Evolutionary conservation across 176 grass and related monocot species (phyloP), one percentile per base, ranked within the genome.

Genomic region (Luzula sylvatica): DNA sequence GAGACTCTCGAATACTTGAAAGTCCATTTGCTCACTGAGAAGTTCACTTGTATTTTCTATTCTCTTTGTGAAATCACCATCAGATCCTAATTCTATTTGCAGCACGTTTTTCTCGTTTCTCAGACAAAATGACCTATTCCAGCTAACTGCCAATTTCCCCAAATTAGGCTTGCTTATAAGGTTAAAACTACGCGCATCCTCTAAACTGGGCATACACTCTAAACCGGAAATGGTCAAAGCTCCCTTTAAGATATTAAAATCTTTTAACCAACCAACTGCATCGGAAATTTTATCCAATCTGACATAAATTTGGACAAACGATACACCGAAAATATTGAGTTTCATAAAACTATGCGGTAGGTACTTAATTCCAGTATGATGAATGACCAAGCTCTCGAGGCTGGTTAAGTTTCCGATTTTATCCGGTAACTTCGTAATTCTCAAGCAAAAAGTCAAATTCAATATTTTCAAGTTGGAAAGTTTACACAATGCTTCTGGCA

Each of bases 161-260:
- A 72, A 52, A n/a, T 53, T 19, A 22, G 11, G 27, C 46, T 63
- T 72, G 15, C 28, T 40, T 24, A 24, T 7, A 5, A 72, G 43
- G 29, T 24, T 51, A 14, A 56, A 42, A 15, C 48, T 38, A 2
- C 25, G 11, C 3, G 28, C 53, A 29, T 62, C 56, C 59, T 24
- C 44, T 29, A 27, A 38, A 11, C 15, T 30, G 12, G 28, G 11
- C 25, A 62, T 50, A 27, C 26, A 26, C 20, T 45, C 43, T 27
- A 72, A 59, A 12, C 28, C 49, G 32, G n/a, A 35, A 22, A 72
- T 45, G 19, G 19, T 18, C 20, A 72, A 55, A 8, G 49, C 55
- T 26, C 56, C 56, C 19, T 26, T 49, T 2, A 72, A 56, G 27
- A 52, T 21, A 23, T 72, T 62, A 20, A 72, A 45, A 42, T 72